phyloP scores from a whole-genome alignment of 129 eudicot genomes.

The Sambucus nigra region DNA sequence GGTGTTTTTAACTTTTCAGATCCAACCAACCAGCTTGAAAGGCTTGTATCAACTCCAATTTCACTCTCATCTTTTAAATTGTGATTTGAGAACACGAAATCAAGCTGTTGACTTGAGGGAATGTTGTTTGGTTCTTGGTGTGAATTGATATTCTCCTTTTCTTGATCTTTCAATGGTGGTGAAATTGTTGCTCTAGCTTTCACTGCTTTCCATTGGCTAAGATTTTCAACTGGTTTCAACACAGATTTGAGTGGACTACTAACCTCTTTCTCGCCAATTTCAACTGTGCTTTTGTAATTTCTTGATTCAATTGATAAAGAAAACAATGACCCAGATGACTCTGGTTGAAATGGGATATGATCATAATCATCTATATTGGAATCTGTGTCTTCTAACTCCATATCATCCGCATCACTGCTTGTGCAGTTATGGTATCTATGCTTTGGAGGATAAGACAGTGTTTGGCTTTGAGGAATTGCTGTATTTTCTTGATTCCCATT shows the following conservation, averaged over 20 bases:
- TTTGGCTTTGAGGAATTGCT: conserved; percentile 16
- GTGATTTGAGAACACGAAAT: conserved; percentile 5
- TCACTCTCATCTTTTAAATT: conserved; percentile 15
- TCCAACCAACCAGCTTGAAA: conserved; percentile 73
- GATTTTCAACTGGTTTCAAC: conserved; percentile 49
- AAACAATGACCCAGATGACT: conserved; percentile 56
- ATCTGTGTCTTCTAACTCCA: conserved; percentile 6
- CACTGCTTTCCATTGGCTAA: conserved; percentile 38
- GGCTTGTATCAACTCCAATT: conserved; percentile 53
- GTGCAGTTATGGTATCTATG: conserved; percentile 22
- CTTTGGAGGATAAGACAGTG: conserved; percentile 42
- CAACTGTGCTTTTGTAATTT: conserved; percentile 22
- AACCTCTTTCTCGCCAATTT: conserved; percentile 48
- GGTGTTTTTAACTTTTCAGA: conserved; percentile 28
- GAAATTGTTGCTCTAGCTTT: conserved; percentile 21
- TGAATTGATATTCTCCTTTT: conserved; percentile 44
- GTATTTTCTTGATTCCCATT: conserved; percentile 9
- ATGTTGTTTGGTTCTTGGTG: conserved; percentile 16
- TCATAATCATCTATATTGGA: conserved; percentile 22
- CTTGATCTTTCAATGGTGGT: conserved; percentile 10
- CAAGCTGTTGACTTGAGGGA: conserved; percentile 29
- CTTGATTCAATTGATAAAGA: conserved; percentile 48
- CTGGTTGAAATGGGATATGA: no score
- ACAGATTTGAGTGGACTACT: conserved; percentile 45
- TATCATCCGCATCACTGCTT: conserved; percentile 15